phyloP scores from a whole-genome alignment of 2,329 filamentous ascomycete genomes.

The Talaromyces sp. region DNA sequence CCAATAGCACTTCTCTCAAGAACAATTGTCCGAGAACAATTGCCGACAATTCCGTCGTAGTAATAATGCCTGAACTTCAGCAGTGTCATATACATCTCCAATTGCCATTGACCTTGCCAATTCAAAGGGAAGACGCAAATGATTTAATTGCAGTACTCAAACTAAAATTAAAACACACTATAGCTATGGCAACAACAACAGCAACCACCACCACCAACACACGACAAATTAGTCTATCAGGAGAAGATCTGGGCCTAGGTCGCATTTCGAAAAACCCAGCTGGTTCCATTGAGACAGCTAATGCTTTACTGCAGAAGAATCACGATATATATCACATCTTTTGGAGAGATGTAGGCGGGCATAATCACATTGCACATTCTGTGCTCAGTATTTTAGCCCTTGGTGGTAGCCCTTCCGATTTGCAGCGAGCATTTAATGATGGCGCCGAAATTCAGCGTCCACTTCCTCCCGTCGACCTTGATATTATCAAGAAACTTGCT shows the following conservation, averaged over 20 bases:
- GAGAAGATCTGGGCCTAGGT: not conserved
- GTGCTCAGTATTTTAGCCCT: slow-evolving; percentile 31
- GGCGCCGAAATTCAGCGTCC: slow-evolving; percentile 26
- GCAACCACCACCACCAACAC: too few relatives aligned
- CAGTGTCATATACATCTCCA: too few relatives aligned
- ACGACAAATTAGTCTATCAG: too few relatives aligned
- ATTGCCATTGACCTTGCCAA: too few relatives aligned
- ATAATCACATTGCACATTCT: slow-evolving; percentile 32
- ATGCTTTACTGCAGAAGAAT: slow-evolving; percentile 29
- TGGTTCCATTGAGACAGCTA: slow-evolving; percentile 18
- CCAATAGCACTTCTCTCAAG: too few relatives aligned
- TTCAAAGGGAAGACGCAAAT: too few relatives aligned
- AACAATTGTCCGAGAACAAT: too few relatives aligned
- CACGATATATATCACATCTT: slow-evolving; percentile 33
- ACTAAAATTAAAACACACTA: too few relatives aligned
- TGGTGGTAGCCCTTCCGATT: slow-evolving; percentile 26
- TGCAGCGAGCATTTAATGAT: slow-evolving; percentile 30
- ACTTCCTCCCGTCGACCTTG: slow-evolving; percentile 23
- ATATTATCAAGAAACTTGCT: slow-evolving; percentile 21
- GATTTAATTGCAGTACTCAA: too few relatives aligned
- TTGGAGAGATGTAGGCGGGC: slow-evolving; percentile 25
- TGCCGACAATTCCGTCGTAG: too few relatives aligned
- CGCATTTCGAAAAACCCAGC: not conserved
- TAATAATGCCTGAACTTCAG: too few relatives aligned
- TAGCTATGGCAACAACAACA: too few relatives aligned